Percentiles rank a stretch among this genome's conserved stretches.
phyloP scores from a whole-genome alignment of 176 grass and related monocot species.

The Alopecurus myosuroides region DNA sequence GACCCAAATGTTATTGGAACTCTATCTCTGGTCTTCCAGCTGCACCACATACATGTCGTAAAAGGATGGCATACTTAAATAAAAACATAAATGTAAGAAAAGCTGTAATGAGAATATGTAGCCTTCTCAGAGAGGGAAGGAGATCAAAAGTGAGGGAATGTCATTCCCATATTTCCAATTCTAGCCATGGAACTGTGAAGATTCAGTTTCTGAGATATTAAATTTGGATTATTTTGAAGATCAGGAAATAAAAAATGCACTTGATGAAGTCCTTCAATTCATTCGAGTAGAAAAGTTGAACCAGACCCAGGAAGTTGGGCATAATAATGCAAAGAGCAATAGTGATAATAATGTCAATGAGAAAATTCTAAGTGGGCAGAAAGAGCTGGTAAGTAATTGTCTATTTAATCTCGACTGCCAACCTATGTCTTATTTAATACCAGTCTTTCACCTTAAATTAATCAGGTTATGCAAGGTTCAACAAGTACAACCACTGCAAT shows the following conservation, averaged over 20 bases:
- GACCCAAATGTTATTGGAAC: conserved; percentile 74
- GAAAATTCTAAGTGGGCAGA: conserved; percentile 17
- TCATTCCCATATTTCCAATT: conserved; percentile 36
- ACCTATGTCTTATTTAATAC: conserved; percentile 1
- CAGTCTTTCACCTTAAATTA: not conserved
- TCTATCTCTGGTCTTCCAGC: conserved; percentile 86
- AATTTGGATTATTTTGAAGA: conserved; percentile 82
- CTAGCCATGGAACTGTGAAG: conserved; percentile 15
- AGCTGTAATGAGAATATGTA: conserved; percentile 60
- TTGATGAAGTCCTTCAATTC: conserved; percentile 82
- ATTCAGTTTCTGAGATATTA: conserved; percentile 35
- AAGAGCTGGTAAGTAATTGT: conserved; percentile 41
- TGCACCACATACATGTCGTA: conserved; percentile 62
- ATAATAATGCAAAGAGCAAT: conserved; percentile 31
- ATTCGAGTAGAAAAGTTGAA: conserved; percentile 69
- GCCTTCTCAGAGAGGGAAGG: conserved; percentile 50
- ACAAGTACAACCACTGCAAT: not conserved
- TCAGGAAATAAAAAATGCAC: conserved; percentile 71
- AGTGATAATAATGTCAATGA: conserved; percentile 23
- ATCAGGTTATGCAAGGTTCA: conserved; percentile 35
- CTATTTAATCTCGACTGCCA: not conserved
- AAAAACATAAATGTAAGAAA: conserved; percentile 58
- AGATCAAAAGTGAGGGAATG: conserved; percentile 37
- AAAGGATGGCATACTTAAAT: conserved; percentile 74
- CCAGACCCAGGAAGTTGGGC: conserved; percentile 35